Percentiles rank a stretch among this genome's conserved stretches.
phyloP scores from a whole-genome alignment of 257 asterid species.

The Solanum lycopersicoides region DNA sequence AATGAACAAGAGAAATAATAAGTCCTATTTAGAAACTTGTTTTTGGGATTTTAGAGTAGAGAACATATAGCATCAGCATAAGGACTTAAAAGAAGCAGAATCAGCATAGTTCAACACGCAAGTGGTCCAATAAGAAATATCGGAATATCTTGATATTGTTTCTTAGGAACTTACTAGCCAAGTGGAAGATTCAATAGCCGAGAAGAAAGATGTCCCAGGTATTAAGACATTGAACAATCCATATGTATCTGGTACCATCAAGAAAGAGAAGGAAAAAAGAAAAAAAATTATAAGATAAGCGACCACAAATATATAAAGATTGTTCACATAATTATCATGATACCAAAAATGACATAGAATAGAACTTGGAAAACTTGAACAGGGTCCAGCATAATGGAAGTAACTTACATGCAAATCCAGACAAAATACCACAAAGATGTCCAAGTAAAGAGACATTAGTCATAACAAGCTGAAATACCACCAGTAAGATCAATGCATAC shows the following conservation, averaged over 20 bases:
- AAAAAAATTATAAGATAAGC: not conserved
- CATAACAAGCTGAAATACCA: conserved; percentile 65
- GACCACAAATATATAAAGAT: not conserved
- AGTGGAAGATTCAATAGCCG: conserved; percentile 32
- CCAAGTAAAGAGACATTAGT: conserved; percentile 61
- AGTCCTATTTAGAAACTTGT: not conserved
- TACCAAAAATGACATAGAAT: not conserved
- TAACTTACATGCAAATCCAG: conserved; percentile 58
- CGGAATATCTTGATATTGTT: not conserved
- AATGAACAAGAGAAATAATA: not conserved
- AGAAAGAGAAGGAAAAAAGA: not conserved
- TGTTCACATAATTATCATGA: not conserved
- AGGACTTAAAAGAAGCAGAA: not conserved
- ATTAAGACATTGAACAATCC: conserved; percentile 27
- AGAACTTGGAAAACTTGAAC: not conserved
- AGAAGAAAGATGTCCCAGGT: conserved; percentile 32
- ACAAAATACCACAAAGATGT: conserved; percentile 51
- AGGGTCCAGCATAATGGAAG: not conserved
- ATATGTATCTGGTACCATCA: conserved; percentile 25
- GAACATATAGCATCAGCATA: conserved; percentile 28
- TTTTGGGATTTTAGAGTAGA: not conserved
- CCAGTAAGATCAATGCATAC: conserved; percentile 69
- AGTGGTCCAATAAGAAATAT: not conserved
- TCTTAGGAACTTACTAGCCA: conserved; percentile 20
- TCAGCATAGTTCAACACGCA: not conserved